Base-by-base conservation (phyloP, 495 filamentous ascomycete species). In the Entonaema liquescens region DNA sequence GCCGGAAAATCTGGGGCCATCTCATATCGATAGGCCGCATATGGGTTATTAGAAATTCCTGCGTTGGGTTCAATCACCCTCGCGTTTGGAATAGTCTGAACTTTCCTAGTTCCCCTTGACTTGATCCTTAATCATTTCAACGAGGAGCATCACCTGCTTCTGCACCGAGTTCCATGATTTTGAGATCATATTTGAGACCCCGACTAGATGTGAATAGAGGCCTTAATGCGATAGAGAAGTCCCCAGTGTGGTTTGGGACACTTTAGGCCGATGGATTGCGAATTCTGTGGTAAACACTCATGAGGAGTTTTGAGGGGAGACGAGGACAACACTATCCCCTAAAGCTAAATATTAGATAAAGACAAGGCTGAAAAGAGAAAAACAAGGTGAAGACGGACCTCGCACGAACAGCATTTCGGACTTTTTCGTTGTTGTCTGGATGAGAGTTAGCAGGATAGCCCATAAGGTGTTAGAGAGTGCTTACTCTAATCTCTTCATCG, bases 381-480 rank as follows among this genome's bases (percentile, higher is more conserved):
- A 25, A 23, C 42, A 47, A 50, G 15, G 13, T 25, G 5, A 3
- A 26, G 33, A 28, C 12, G 1, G 81, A 97, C 95, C 95, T 91
- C 95, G 84, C 26, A 99, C 95, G 76, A 99, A 99, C n/a, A 99
- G 82, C 95, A 98, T 99, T 77, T 98, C 96, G 44, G 93, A 94
- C 75, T 97, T 95, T 81, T 96, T 97, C 79, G 93, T 95, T 62
- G 94, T 89, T 11, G 93, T 97, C 94, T 97, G 53, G 50, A 35
- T 28, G 40, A 12, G 15, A 5, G 29, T 79, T 40, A 77, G 71
- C 21, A 17, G 9, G n/a, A 26, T 23, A 3, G 5, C 23, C 15
- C 29, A n/a, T 11, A 9, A 54, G 3, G 5, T 23, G 19, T 35
- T 29, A 38, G 35, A 26, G 7, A 53, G 15, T n/a, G 11, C 67